Evolutionary conservation across 2,329 filamentous ascomycete genomes (phyloP), one percentile per base, ranked within the genome.

Genomic region (Diaporthe ampelina): DNA sequence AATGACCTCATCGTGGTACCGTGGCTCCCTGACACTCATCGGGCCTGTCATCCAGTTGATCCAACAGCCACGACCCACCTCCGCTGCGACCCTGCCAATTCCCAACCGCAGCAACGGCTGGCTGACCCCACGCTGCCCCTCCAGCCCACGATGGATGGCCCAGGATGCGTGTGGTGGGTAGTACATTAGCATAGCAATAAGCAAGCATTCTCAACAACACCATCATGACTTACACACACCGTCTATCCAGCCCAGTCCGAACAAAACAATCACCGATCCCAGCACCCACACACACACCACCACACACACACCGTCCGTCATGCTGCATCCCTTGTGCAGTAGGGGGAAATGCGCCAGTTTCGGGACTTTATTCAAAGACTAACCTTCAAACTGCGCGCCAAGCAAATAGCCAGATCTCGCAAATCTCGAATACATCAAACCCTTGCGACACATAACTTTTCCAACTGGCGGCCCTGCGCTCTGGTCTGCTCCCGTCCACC

Each of bases 371-470:
- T 11, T 52, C 37, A 29, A 3, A 67, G 63, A 5, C 29, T 52
- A 52, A 15, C 63, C 52, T 11, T 19, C 45, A 26, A 37, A 15
- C 48, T 13, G 32, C 32, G 32, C 63, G 63, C 63, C 63, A 68
- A 68, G 63, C 29, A 68, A 68, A 40, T 68, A 54, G 63, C 32
- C n/a, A 68, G 63, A 68, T 68, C 63, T 68, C 63, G 63, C 63
- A 68, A 68, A 68, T 68, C 63, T 68, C n/a, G 32, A 68, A 29
- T 54, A 54, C 29, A 40, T 68, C 17, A 48, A 67, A 24, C 29
- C 61, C 61, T 24, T 67, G 43, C 43, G 19, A 29, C 15, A 21
- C 43, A 35, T 6, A 7, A n/a, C 4, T 58, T 21, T n/a, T 6
- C 19, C 19, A 58, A 32, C 35, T 11, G 21, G 35, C n/a, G 21